These are phyloP conservation scores for Penicillium herquei DNA, from an alignment of 495 filamentous ascomycete genomes.

Conservation along the genomic window DNA sequence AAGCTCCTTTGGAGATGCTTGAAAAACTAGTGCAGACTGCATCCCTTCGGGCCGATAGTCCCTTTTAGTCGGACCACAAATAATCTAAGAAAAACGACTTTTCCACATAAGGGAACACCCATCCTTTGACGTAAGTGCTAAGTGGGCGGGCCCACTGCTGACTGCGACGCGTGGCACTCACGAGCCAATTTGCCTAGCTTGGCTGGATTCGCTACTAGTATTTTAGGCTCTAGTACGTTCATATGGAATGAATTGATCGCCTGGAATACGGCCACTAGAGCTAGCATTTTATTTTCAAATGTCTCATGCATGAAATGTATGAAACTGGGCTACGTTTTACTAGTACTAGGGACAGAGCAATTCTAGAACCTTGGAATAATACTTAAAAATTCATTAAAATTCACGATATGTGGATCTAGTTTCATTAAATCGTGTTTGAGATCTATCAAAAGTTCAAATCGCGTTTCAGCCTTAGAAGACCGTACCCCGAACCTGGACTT, in stretches of 20 bases:
- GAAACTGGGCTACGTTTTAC: no score
- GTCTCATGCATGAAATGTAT: no score
- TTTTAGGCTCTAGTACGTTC: background rate
- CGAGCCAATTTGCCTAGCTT: background rate
- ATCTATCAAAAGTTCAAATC: background rate
- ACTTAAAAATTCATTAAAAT: no score
- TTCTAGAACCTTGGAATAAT: no score
- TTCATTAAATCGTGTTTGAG: no score
- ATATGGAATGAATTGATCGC: background rate
- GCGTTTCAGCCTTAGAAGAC: conserved; percentile 4
- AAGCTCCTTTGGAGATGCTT: background rate
- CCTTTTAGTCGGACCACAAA: background rate
- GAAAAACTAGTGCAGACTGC: background rate
- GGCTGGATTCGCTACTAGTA: background rate
- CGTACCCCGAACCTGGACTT: conserved; percentile 30
- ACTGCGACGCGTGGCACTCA: conserved; percentile 1
- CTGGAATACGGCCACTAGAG: no score
- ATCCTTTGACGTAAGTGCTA: background rate
- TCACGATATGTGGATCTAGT: no score
- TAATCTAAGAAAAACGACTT: background rate
- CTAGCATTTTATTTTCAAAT: no score
- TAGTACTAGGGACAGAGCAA: no score
- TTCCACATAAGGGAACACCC: background rate
- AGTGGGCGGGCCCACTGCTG: background rate
- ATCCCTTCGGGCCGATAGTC: background rate